Base-by-base conservation (phyloP, 2,329 filamentous ascomycete genomes). In the Metarhizium anisopliae region DNA sequence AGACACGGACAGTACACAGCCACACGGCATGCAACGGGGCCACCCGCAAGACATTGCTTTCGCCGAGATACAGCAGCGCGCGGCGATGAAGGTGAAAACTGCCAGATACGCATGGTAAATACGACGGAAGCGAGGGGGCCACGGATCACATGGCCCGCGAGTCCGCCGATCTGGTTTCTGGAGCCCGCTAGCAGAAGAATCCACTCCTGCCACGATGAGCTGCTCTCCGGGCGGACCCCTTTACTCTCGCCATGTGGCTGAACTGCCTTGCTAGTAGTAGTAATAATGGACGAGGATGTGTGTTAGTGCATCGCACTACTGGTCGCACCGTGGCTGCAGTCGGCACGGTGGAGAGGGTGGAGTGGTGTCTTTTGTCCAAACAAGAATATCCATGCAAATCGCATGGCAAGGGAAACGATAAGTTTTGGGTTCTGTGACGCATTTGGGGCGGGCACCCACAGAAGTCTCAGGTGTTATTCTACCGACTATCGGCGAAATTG, bases 11-110 rank as follows among this genome's bases (percentile, higher is more conserved):
- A 50, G 40, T 55, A 42, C 55, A 59, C 59, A 60, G 59, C 57
- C 57, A 60, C 59, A 55, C 59, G 57, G 56, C 56, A 52, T 59
- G 55, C 30, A 49, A 57, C 57, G 57, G 59, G 55, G 47, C 55
- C 54, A 55, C 56, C 59, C 57, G 57, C 51, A 55, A 53, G 55
- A 45, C 49, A 25, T 47, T 14, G 40, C 40, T 43, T 14, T 55
- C 54, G 8, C 8, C 3, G 51, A 45, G 13, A 25, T 25, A 25
- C 25, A 25, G 25, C 25, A 25, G 25, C 25, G 25, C 25, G 25
- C 3, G 25, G 25, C 4, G 25, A 25, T 25, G 25, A 25, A 25
- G 25, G 1, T 4, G 25, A 25, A 25, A 25, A 25, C 25, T 25
- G 25, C 25, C 25, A 25, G 25, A 25, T 25, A 25, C 25, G 25